A percentile compares a stretch with the other conserved stretches of the same genome.
Conservation (phyloP, 345 rosid species). For the Lumnitzera racemosa region DNA sequence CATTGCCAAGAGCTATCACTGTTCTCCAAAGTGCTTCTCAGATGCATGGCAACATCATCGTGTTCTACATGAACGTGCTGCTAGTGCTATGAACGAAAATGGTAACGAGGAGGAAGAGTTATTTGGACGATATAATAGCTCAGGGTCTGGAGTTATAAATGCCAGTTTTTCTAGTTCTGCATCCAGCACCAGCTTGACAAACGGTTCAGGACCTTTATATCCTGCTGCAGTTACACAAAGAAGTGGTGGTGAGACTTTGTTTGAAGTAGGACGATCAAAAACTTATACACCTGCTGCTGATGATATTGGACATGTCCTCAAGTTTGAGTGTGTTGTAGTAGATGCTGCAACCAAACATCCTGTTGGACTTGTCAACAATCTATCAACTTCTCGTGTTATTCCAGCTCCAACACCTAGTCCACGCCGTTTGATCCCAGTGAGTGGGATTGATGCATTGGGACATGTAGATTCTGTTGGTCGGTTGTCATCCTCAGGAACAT, state of each 20-base stretch:
- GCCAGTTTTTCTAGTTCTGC: slow-evolving; percentile 55
- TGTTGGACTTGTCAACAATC: slow-evolving; percentile 56
- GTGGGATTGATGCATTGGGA: slow-evolving; percentile 51
- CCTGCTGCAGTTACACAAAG: slow-evolving; percentile 61
- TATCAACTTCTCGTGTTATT: slow-evolving; percentile 88
- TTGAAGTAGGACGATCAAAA: slow-evolving; percentile 45
- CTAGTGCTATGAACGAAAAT: slow-evolving; percentile 38
- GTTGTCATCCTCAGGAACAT: slow-evolving; percentile 48
- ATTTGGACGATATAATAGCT: slow-evolving; percentile 65
- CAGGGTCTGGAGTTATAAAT: slow-evolving; percentile 56
- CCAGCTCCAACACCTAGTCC: slow-evolving; percentile 98
- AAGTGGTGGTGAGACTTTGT: slow-evolving; percentile 41
- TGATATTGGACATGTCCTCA: slow-evolving; percentile 51
- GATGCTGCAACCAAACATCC: slow-evolving; percentile 67
- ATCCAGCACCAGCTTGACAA: slow-evolving; percentile 58
- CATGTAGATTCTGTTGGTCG: slow-evolving; percentile 73
- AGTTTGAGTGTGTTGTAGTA: slow-evolving; percentile 87
- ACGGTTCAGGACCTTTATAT: slow-evolving; percentile 67
- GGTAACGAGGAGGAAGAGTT: slow-evolving; percentile 52
- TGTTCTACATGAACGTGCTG: slow-evolving; percentile 43
- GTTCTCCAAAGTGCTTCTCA: slow-evolving; percentile 85
- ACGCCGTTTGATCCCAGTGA: slow-evolving; percentile 69
- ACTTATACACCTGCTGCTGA: slow-evolving; percentile 46
- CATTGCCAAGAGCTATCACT: slow-evolving; percentile 79
- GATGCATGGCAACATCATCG: slow-evolving; percentile 76